Conservation (phyloP, 257 asterid species). For the Forsythia viridissima region DNA sequence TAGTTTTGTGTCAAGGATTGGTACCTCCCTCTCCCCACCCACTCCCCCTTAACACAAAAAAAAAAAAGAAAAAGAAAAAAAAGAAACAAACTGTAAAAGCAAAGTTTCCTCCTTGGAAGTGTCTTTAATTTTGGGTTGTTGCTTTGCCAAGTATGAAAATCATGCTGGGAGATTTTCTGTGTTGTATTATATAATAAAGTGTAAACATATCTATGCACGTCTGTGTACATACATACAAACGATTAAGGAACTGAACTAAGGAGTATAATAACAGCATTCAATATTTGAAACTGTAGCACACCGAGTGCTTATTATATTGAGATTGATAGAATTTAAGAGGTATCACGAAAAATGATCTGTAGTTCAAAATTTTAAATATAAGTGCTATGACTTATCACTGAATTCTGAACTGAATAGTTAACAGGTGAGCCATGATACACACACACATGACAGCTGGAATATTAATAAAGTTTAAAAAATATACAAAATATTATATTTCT, state of each 20-base stretch:
- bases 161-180: neutral
- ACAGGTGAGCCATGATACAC: neutral
- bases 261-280: neutral
- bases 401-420: neutral
- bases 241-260: neutral
- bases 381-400: neutral
- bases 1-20: neutral
- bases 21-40: too few relatives aligned
- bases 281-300: neutral
- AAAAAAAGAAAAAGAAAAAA: too few relatives aligned
- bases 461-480: neutral
- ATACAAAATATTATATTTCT: neutral
- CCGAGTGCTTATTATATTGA: neutral
- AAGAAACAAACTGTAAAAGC: neutral
- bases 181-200: neutral
- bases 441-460: neutral
- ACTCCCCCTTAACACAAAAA: too few relatives aligned
- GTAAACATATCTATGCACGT: neutral
- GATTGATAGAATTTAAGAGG: neutral
- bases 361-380: neutral
- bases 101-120: slow-evolving; percentile 13
- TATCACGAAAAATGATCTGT: neutral
- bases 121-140: neutral
- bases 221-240: neutral
- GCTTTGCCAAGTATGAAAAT: neutral